Evolutionary conservation across 2,329 filamentous ascomycete genomes (phyloP).

Genomic region (Colletotrichum caudatum): DNA sequence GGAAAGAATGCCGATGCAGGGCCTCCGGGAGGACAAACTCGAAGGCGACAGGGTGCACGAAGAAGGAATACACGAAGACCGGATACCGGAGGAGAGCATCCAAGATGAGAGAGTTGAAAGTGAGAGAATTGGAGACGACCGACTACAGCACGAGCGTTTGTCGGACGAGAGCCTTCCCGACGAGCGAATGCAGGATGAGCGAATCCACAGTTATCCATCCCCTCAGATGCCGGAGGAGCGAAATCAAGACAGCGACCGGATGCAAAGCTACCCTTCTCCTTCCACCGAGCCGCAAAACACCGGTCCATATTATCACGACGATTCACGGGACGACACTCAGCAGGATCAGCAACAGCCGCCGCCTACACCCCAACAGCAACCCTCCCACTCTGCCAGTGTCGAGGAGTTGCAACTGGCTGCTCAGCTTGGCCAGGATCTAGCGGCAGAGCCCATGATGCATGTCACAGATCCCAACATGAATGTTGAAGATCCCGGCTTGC

Average conservation of each 20-base stretch:
- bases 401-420: slow-evolving; percentile 70
- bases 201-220: slow-evolving; percentile 35
- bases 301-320: slow-evolving; percentile 40
- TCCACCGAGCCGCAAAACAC: slow-evolving; percentile 30
- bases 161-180: background rate
- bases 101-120: slow-evolving; percentile 14
- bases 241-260: slow-evolving; percentile 29
- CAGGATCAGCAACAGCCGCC: slow-evolving; percentile 50
- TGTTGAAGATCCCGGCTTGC: slow-evolving; percentile 57
- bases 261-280: slow-evolving; percentile 37
- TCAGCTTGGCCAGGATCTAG: slow-evolving; percentile 67
- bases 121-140: background rate
- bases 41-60: slow-evolving; percentile 12
- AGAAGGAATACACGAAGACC: slow-evolving; percentile 4
- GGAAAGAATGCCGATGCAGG: slow-evolving; percentile 30
- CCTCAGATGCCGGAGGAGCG: slow-evolving; percentile 26
- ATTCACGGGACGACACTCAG: slow-evolving; percentile 44
- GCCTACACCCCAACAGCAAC: slow-evolving; percentile 56
- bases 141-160: background rate
- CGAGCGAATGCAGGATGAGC: slow-evolving; percentile 22
- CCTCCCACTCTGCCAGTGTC: slow-evolving; percentile 58
- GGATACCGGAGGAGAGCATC: background rate
- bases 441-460: slow-evolving; percentile 61
- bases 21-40: slow-evolving; percentile 17
- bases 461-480: slow-evolving; percentile 59